Evolutionary conservation across 2,329 filamentous ascomycete species (phyloP), one percentile per base, ranked within the genome.

Genomic region (Arthrobotrys megalospora): DNA sequence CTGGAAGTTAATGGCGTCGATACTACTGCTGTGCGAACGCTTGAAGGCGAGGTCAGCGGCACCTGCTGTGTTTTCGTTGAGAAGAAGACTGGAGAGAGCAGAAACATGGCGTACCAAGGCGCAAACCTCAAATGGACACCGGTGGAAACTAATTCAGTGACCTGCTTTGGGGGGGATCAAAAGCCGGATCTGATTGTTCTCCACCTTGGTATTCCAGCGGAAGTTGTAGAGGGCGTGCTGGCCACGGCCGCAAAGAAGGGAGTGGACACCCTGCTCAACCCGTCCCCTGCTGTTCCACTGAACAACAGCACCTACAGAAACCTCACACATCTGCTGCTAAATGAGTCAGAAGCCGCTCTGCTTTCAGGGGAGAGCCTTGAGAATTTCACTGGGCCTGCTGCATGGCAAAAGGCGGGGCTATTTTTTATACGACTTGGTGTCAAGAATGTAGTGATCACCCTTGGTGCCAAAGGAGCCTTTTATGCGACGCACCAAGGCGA

Each of bases 21-120:
- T 36, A 58, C 52, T 6, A 1, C 52, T 8, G 34, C 52, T 6
- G 4, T 58, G 8, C 52, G 52, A 58, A 19, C 12, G 7, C 52
- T 58, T 5, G 16, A 58, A n/a, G 32, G 32, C 16, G 14, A 41
- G 32, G 52, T 58, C 34, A 58, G 52, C 12, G 52, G 32, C 1
- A 58, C 52, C 2, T 58, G 32, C 52, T 58, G 52, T n/a, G 52
- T 58, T 12, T 58, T 58, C 16, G 58, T 63, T 36, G 41, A 63
- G 36, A 47, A 63, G 58, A 32, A 21, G 10, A 43, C 34, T 28
- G 41, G 58, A 6, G 41, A 63, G 38, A 63, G 41, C 12, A 63
- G 58, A 11, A 63, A 63, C 32, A 47, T 63, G n/a, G 58, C 58
- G n/a, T 63, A 63, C 34, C 58, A 43, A 28, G 58, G 58, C 1